phyloP scores from a whole-genome alignment of 257 asterid genomes.

The Coffea canephora region DNA sequence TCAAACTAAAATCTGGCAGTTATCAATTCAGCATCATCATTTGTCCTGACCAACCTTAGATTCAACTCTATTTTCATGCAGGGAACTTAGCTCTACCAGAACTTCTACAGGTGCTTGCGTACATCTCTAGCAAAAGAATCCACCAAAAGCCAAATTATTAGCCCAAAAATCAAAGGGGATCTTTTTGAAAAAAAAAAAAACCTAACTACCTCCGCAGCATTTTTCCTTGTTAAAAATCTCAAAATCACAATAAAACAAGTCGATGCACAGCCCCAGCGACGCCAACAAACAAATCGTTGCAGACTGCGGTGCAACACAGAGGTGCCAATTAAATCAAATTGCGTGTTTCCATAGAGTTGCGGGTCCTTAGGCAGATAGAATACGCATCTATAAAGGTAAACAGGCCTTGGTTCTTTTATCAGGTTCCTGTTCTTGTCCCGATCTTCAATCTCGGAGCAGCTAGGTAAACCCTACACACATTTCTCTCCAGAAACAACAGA shows the following conservation, averaged over 20 bases:
- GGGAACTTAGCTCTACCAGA: background rate
- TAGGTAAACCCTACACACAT: constrained; percentile 31
- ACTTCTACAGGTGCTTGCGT: background rate
- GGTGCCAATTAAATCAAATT: constrained; percentile 2
- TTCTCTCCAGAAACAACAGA: constrained; percentile 32
- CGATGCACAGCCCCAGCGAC: constrained; percentile 2
- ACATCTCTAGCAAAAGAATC: constrained; percentile 7
- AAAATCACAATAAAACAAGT: constrained; percentile 1
- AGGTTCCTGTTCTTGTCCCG: constrained; percentile 26
- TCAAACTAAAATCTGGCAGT: background rate
- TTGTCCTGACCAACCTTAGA: constrained; percentile 1
- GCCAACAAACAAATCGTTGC: background rate
- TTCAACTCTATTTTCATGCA: constrained; percentile 5
- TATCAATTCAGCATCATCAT: background rate
- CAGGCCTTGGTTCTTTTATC: background rate
- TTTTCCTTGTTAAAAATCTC: constrained; percentile 8
- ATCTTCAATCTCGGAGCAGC: constrained; percentile 30
- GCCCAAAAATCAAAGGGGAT: constrained; percentile 8
- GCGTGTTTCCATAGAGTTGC: background rate
- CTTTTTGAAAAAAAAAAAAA: background rate
- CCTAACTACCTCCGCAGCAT: background rate
- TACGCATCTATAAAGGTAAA: constrained; percentile 5
- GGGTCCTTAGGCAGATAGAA: background rate
- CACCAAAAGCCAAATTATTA: constrained; percentile 13
- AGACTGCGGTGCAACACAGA: constrained; percentile 3